Evolutionary conservation across 2,329 filamentous ascomycete species (phyloP), one percentile per base, ranked within the genome.

Genomic region (Xylariomycetidae sp.): DNA sequence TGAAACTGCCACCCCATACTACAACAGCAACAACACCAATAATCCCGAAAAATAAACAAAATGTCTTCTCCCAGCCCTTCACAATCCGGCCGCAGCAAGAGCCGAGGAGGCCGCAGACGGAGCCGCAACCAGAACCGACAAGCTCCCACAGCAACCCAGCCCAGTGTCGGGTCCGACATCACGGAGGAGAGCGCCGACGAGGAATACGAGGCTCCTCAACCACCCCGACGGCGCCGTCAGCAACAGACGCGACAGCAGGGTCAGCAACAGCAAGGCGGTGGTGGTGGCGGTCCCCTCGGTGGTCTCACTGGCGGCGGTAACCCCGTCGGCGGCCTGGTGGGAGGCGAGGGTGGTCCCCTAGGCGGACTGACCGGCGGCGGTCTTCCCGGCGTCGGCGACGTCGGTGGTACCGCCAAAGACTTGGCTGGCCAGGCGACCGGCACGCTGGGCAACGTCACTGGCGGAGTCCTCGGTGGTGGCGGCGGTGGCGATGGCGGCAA

Each of bases 401-500:
- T 56, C 18, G 54, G 53, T 19, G 36, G 56, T 40, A 56, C 51
- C 11, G 54, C 50, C 10, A 53, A 51, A 30, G 45, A 50, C 35
- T 41, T 58, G 18, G 46, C 46, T 16, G 47, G 50, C 32, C 35
- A 48, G 12, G 53, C 51, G 6, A 49, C 48, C 14, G 46, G 51
- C 7, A 44, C 53, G 2, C 27, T 58, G 2, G 41, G 51, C 19
- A 45, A 46, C 11, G 48, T 58, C 1, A 43, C 54, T 7, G 50
- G 53, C 3, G 41, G 36, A 27, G 50, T 37, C 1, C 41, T 54
- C 11, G 36, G 41, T 16, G 40, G 48, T 13, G 48, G 41, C 18
- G 42, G 39, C 25, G 42, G 45, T 5, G 48, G 39, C 16, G 61
- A 50, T 27, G 58, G 56, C 49, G 67, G 70, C 51, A 67, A 70